Conservation (phyloP, 371 early-diverging fungal genomes). For the Apophysomyces trapeziformis region DNA sequence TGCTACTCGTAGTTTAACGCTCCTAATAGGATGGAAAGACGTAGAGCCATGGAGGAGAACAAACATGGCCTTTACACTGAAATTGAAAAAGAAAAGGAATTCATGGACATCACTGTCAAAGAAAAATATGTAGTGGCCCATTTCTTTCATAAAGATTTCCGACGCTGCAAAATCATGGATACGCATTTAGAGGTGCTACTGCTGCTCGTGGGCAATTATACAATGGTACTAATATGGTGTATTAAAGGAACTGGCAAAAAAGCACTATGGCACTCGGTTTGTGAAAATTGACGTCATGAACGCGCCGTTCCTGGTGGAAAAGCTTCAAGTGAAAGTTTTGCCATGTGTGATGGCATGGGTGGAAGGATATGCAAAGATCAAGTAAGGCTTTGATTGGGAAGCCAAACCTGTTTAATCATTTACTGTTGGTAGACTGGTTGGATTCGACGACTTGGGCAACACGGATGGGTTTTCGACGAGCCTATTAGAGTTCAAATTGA, state of each 20-base stretch:
- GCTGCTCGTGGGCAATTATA: background rate
- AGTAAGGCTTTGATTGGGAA: slow-evolving; percentile 22
- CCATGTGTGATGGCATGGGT: slow-evolving; percentile 90
- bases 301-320: slow-evolving; percentile 91
- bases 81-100: slow-evolving; percentile 82
- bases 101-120: slow-evolving; percentile 82
- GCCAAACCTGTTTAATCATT: background rate
- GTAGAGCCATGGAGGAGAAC: slow-evolving; percentile 65
- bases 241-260: slow-evolving; percentile 63
- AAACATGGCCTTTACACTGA: slow-evolving; percentile 85
- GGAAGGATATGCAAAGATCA: slow-evolving; percentile 61
- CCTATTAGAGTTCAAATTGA: slow-evolving; percentile 76
- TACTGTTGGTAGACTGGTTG: slow-evolving; percentile 69
- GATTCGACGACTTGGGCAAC: slow-evolving; percentile 95
- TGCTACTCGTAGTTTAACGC: background rate
- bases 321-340: slow-evolving; percentile 84
- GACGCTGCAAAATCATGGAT: slow-evolving; percentile 93
- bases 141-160: slow-evolving; percentile 92
- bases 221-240: background rate
- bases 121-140: slow-evolving; percentile 82
- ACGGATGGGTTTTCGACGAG: slow-evolving; percentile 85
- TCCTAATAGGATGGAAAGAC: slow-evolving; percentile 55
- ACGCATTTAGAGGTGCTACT: slow-evolving; percentile 75
- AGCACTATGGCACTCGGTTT: slow-evolving; percentile 87
- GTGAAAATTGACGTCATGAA: slow-evolving; percentile 86